Evolutionary conservation across 371 early-diverging fungal genomes (phyloP).

Genomic region (Rhizomucor pusillus): DNA sequence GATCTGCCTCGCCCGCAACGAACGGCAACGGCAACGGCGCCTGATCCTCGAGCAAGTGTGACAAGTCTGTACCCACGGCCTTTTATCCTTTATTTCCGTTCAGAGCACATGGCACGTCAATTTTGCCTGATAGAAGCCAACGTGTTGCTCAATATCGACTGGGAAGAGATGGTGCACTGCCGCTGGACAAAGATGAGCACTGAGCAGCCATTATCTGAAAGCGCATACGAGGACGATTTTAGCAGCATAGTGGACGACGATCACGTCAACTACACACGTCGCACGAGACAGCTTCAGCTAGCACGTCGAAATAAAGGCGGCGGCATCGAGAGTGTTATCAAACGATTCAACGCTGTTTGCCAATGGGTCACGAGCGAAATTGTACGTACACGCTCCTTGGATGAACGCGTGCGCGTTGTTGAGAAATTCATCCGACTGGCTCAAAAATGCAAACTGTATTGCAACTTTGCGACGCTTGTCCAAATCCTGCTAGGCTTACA

Average conservation of each 20-base stretch:
- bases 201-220: neutral
- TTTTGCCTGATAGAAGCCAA: conserved; percentile 61
- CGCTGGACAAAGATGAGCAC: conserved; percentile 56
- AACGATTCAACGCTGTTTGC: conserved; percentile 67
- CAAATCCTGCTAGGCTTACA: conserved; percentile 66
- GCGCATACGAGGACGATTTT: conserved; percentile 10
- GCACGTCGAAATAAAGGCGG: conserved; percentile 16
- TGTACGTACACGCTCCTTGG: conserved; percentile 48
- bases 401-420: conserved; percentile 60
- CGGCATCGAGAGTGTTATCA: conserved; percentile 60
- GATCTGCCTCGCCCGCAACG: conserved; percentile 9
- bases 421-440: conserved; percentile 77
- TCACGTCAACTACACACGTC: conserved; percentile 15
- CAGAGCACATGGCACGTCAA: conserved; percentile 60
- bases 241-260: conserved; percentile 8
- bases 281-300: conserved; percentile 13
- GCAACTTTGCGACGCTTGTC: conserved; percentile 64
- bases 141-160: conserved; percentile 47
- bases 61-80: conserved; percentile 14
- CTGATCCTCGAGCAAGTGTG: neutral
- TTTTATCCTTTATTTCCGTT: conserved; percentile 47
- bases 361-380: conserved; percentile 76
- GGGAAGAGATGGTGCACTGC: conserved; percentile 65
- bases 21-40: neutral
- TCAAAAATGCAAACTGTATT: conserved; percentile 62